Evolutionary conservation across 1,284 basidiomycete species (phyloP), one percentile per base, ranked within the genome.

Genomic region (Ceratobasidium theobromae): DNA sequence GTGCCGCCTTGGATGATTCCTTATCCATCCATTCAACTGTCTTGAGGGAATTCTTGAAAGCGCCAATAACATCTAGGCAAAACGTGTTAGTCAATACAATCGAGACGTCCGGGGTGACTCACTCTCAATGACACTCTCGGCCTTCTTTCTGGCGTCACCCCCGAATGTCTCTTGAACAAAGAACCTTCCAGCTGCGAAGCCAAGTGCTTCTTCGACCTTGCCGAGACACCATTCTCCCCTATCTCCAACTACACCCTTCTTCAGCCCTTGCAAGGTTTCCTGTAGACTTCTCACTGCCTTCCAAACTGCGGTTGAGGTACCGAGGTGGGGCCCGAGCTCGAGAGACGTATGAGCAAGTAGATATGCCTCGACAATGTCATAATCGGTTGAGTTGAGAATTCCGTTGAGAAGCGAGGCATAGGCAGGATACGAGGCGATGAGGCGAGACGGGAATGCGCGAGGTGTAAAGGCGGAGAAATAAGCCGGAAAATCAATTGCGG

Each of bases 1-100:
- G 85, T 1, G 96, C 96, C 62, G 87, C 90, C 40, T 81, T 79
- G 18, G 91, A 87, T 6, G 93, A 95, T 72, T 87, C 78, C 51
- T 87, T 77, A 75, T 99, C 96, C 88, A 99, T 93, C 96, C 96
- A 99, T 49, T 87, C 82, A 58, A 98, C 82, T 65, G 85, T 77
- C 12, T 82, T 78, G 11, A 98, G 79, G 14, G 93, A 93, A 25
- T 79, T 77, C 75, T 94, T 88, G 82, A 98, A 99, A 0, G 93
- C 82, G 18, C 83, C 76, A 66, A 98, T 86, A 71, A 98, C 91
- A 65, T 89, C 89, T 86, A 68, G 16, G 18, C 2, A 35, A 53
- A 27, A 30, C 21, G 11, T 30, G 16, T 43, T 45, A 32, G 54
- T 67, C 38, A 68, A n/a, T 8, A 14, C 38, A 35, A 52, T 23